Evolutionary conservation across 208 protist species (phyloP).

Genomic region (Acanthamoeba lenticulata): DNA sequence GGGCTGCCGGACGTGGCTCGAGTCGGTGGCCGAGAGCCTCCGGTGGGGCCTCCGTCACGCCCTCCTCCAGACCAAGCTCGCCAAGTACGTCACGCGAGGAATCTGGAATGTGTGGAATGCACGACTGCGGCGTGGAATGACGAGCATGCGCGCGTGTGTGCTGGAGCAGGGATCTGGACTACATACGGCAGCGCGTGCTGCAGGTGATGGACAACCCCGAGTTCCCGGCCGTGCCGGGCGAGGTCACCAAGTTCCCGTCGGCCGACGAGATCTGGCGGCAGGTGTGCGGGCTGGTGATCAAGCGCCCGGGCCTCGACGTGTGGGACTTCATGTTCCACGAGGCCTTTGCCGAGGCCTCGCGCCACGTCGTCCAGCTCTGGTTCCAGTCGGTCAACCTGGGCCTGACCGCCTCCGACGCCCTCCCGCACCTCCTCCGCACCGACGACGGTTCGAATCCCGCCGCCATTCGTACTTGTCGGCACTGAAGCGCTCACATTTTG

Average conservation of each 20-base stretch:
- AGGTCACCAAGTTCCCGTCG: background rate
- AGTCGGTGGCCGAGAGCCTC: background rate
- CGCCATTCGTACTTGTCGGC: background rate
- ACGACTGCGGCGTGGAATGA: no score
- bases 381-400: background rate
- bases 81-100: no score
- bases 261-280: background rate
- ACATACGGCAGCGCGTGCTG: background rate
- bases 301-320: background rate
- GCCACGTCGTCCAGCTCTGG: background rate
- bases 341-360: background rate
- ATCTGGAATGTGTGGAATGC: no score
- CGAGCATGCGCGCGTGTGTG: background rate
- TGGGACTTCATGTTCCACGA: background rate
- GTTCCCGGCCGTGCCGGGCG: background rate
- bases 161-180: background rate
- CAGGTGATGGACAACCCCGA: background rate
- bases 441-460: background rate
- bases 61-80: background rate
- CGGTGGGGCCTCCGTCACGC: background rate
- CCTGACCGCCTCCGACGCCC: background rate
- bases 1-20: background rate
- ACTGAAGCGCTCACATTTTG: background rate
- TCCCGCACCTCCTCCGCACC: background rate
- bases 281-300: background rate